A percentile compares a stretch with the other conserved stretches of the same genome.
Evolutionary conservation across 2,329 filamentous ascomycete species (phyloP).

Genomic region (Monosporascus sp.): DNA sequence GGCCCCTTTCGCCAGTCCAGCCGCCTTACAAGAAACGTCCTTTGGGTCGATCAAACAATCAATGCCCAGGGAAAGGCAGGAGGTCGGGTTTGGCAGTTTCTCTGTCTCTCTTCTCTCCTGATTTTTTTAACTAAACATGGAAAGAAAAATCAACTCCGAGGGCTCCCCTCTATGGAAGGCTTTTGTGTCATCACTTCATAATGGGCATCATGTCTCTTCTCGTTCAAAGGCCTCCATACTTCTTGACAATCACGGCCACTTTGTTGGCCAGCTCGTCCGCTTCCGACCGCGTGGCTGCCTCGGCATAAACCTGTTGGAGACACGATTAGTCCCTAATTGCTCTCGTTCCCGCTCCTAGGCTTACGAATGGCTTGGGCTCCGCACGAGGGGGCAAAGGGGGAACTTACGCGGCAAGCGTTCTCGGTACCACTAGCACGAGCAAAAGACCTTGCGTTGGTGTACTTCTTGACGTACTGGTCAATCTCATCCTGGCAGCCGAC

Average conservation of each 20-base stretch:
- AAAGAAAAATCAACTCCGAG: not conserved
- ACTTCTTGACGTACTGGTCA: conserved; percentile 82
- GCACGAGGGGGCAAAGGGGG: not conserved
- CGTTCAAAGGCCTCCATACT: conserved; percentile 34
- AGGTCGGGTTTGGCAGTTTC: not conserved
- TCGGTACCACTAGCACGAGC: conserved; percentile 92
- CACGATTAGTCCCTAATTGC: too few species aligned
- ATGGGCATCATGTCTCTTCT: not conserved
- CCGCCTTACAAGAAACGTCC: too few species aligned
- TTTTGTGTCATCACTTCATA: not conserved
- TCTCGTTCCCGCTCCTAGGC: too few species aligned
- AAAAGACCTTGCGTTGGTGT: conserved; percentile 83
- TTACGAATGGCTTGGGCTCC: too few species aligned
- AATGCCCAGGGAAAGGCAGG: not conserved
- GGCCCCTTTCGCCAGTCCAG: too few species aligned
- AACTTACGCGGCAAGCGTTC: conserved; percentile 71
- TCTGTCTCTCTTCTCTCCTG: not conserved
- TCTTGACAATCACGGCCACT: conserved; percentile 70
- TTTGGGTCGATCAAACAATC: too few species aligned
- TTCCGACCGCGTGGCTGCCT: conserved; percentile 83
- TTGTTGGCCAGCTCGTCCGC: conserved; percentile 85
- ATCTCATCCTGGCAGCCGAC: conserved; percentile 78
- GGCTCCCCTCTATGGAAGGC: too few species aligned
- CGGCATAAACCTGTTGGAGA: conserved; percentile 62
- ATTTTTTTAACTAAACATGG: not conserved